A percentile compares a stretch with the other conserved stretches of the same genome.
These are phyloP conservation scores for Gossypium longicalyx DNA, from an alignment of 345 rosid species.

Conservation along the genomic window DNA sequence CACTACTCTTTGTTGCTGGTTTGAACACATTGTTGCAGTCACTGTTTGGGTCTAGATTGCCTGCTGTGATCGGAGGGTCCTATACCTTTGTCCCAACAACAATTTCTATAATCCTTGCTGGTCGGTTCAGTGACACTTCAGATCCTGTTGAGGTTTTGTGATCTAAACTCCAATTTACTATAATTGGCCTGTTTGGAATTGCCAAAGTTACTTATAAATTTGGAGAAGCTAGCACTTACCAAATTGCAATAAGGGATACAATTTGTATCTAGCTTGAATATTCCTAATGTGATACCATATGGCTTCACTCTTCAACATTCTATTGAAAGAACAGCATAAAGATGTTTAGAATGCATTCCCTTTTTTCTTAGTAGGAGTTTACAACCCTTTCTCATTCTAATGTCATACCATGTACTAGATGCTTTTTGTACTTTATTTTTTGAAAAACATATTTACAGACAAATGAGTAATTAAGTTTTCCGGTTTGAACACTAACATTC, in stretches of 20 bases:
- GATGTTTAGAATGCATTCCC: neutral
- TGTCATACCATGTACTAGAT: neutral
- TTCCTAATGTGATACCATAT: neutral
- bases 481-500: neutral
- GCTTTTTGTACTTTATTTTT: neutral
- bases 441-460: neutral
- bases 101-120: constrained; percentile 87
- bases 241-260: neutral
- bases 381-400: neutral
- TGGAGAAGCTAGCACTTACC: neutral
- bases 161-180: constrained; percentile 19
- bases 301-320: neutral
- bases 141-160: constrained; percentile 66
- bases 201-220: constrained; percentile 3
- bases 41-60: constrained; percentile 81
- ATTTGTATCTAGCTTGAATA: neutral
- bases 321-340: neutral
- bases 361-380: constrained; percentile 2
- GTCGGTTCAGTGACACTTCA: constrained; percentile 56
- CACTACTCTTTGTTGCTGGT: constrained; percentile 93
- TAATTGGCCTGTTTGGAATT: constrained; percentile 2
- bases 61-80: constrained; percentile 97
- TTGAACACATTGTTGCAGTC: constrained; percentile 85
- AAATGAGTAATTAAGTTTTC: neutral
- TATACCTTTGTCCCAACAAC: constrained; percentile 88